phyloP scores from a whole-genome alignment of 768 basidiomycete genomes.

The Naganishia kalamii region DNA sequence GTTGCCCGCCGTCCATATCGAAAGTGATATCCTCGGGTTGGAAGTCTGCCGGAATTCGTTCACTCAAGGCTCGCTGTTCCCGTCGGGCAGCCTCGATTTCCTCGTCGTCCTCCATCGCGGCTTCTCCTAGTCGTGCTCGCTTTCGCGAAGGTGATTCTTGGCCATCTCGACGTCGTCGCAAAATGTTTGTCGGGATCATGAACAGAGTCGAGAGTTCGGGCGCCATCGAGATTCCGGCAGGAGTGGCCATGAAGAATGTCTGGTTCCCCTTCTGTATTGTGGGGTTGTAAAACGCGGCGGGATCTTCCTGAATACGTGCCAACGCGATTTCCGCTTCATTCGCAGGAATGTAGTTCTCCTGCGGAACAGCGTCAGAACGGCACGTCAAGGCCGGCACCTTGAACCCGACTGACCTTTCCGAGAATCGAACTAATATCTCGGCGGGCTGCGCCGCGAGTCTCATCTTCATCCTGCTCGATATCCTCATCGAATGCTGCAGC shows the following conservation, averaged over 20 bases:
- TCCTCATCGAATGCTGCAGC: constrained; percentile 53
- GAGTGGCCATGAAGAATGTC: constrained; percentile 68
- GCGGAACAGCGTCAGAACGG: neutral
- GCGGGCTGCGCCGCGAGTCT: constrained; percentile 42
- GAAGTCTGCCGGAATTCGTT: constrained; percentile 48
- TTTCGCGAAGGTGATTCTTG: constrained; percentile 29
- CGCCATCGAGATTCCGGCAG: constrained; percentile 56
- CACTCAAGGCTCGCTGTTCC: constrained; percentile 57
- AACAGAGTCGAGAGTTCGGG: constrained; percentile 79
- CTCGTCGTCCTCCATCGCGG: constrained; percentile 57
- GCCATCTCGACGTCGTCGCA: constrained; percentile 48
- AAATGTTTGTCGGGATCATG: constrained; percentile 63
- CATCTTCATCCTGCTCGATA: constrained; percentile 54
- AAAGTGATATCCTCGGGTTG: constrained; percentile 53
- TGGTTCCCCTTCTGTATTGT: constrained; percentile 63
- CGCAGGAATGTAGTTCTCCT: constrained; percentile 74
- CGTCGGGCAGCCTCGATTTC: constrained; percentile 64
- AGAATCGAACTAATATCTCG: constrained; percentile 64
- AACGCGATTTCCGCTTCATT: constrained; percentile 79
- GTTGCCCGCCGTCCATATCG: constrained; percentile 33
- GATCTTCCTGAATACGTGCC: constrained; percentile 76
- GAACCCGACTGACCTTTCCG: constrained; percentile 50
- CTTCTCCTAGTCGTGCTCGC: constrained; percentile 52
- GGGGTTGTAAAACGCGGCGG: constrained; percentile 76
- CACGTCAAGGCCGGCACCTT: neutral